phyloP scores from a whole-genome alignment of 768 basidiomycete genomes.

The Ramaria rubella region DNA sequence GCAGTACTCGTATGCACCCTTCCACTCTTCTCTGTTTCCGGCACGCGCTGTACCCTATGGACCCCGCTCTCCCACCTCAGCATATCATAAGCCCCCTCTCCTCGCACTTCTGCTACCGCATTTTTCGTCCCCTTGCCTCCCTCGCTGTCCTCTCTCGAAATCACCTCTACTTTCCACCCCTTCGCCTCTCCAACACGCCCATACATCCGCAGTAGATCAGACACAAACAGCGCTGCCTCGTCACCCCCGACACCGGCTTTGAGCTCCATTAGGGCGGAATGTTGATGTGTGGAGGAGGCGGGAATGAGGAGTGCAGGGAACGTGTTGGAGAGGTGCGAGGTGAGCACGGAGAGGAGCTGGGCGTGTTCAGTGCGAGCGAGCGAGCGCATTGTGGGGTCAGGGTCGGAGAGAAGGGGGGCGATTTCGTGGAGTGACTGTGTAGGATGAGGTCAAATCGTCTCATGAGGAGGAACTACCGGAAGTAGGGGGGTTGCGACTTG shows the following conservation, averaged over 20 bases:
- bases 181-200: constrained; percentile 48
- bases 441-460: constrained; percentile 9
- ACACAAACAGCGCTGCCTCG: constrained; percentile 78
- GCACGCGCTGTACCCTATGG: constrained; percentile 91
- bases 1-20: constrained; percentile 91
- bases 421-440: constrained; percentile 65
- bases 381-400: constrained; percentile 67
- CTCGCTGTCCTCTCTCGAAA: constrained; percentile 43
- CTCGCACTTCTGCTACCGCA: constrained; percentile 73
- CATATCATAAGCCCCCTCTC: constrained; percentile 68
- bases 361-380: constrained; percentile 66
- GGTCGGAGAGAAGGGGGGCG: constrained; percentile 54
- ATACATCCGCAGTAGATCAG: constrained; percentile 79
- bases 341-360: constrained; percentile 33
- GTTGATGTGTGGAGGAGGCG: constrained; percentile 51
- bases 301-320: constrained; percentile 75
- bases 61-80: constrained; percentile 92
- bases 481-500: constrained; percentile 26
- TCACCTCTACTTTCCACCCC: constrained; percentile 57
- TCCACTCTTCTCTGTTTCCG: constrained; percentile 82
- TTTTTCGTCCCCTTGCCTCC: constrained; percentile 63
- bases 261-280: constrained; percentile 82
- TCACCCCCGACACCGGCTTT: constrained; percentile 92
- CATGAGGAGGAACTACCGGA: constrained; percentile 6
- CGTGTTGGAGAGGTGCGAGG: constrained; percentile 27